Percentiles rank a stretch among this genome's conserved stretches.
Evolutionary conservation across 768 basidiomycete species (phyloP).

Genomic region (Sporobolomyces pararoseus): DNA sequence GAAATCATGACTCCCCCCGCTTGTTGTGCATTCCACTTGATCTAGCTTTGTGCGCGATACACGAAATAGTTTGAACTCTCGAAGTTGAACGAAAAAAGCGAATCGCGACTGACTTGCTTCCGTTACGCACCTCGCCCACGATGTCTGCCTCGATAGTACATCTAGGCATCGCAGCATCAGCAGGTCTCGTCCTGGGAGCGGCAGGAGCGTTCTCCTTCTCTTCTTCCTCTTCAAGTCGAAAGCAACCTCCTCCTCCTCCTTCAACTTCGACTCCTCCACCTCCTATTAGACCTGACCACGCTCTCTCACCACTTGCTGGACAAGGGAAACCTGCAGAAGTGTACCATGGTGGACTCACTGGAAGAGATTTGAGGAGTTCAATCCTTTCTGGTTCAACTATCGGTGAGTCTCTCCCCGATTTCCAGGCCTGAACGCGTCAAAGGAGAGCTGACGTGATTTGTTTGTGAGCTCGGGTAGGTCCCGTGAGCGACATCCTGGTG

Average conservation of each 20-base stretch:
- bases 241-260: background rate
- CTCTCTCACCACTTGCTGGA: background rate
- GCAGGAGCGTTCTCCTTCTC: constrained; percentile 27
- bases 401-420: constrained; percentile 5
- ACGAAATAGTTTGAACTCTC: too few relatives aligned
- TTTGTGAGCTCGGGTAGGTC: constrained; percentile 3
- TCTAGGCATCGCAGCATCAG: constrained; percentile 17
- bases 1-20: too few relatives aligned
- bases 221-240: background rate
- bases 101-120: too few relatives aligned
- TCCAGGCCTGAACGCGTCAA: background rate
- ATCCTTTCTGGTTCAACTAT: constrained; percentile 20
- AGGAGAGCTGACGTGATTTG: background rate
- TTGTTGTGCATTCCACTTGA: too few relatives aligned
- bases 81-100: too few relatives aligned
- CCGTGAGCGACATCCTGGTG: constrained; percentile 33
- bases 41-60: too few relatives aligned
- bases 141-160: constrained; percentile 24
- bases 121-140: background rate
- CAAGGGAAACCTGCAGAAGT: constrained; percentile 23
- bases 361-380: background rate
- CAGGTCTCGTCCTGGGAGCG: constrained; percentile 34
- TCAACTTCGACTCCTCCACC: background rate
- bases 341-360: constrained; percentile 1
- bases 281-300: background rate